phyloP scores from a whole-genome alignment of 108 stramenopile genomes.

The Nitzschia inconspicua region DNA sequence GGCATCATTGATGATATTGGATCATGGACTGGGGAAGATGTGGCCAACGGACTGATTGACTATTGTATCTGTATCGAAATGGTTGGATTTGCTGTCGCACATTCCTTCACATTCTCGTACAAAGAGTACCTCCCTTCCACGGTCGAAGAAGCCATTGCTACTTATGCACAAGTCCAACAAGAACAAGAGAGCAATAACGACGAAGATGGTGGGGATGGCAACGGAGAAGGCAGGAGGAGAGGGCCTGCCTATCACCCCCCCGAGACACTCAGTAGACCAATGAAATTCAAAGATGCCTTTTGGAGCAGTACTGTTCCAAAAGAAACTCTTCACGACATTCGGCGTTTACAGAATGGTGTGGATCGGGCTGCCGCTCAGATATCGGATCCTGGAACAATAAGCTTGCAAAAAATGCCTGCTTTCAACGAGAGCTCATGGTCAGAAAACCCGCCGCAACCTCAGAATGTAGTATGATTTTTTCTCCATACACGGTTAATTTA shows the following conservation, averaged over 20 bases:
- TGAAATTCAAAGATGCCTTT: conserved; percentile 71
- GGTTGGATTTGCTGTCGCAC: conserved; percentile 89
- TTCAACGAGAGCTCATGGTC: too few species aligned
- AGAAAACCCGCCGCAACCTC: too few species aligned
- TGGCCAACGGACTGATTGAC: conserved; percentile 91
- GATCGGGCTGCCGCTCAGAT: conserved; percentile 18
- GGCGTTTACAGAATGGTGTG: conserved; percentile 46
- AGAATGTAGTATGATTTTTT: too few species aligned
- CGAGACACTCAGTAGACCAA: conserved; percentile 48
- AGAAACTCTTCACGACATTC: conserved; percentile 78
- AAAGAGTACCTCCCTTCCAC: conserved; percentile 82
- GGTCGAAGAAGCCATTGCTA: conserved; percentile 17
- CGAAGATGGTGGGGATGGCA: not conserved
- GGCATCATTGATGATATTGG: conserved; percentile 78
- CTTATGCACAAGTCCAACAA: conserved; percentile 21
- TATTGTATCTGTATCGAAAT: conserved; percentile 94
- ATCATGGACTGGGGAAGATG: conserved; percentile 82
- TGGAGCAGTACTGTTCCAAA: conserved; percentile 74
- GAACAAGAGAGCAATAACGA: not conserved
- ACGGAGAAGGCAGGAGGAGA: conserved; percentile 22
- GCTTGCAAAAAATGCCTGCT: conserved; percentile 24
- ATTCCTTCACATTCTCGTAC: conserved; percentile 89
- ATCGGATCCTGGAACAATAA: conserved; percentile 30
- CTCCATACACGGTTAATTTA: too few species aligned
- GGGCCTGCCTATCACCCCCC: conserved; percentile 55